phyloP scores from a whole-genome alignment of 2,329 filamentous ascomycete species.

The Chrysosporium queenslandicum region DNA sequence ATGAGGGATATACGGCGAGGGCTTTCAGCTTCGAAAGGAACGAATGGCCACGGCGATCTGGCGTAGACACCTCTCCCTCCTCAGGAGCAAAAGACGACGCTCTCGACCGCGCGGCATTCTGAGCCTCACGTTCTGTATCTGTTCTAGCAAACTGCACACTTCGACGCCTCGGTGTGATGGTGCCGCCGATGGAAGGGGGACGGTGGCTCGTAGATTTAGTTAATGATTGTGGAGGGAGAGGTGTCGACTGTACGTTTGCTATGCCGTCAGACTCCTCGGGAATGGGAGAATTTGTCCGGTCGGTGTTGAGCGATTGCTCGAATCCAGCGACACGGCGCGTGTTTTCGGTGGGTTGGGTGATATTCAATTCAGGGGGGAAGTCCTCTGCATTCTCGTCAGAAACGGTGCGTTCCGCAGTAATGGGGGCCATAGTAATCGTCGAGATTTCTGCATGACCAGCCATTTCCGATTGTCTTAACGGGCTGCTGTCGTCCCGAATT shows the following conservation, averaged over 20 bases:
- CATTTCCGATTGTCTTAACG: neutral
- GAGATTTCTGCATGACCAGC: neutral
- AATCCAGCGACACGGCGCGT: neutral
- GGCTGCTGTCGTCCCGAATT: neutral
- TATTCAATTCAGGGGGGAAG: neutral
- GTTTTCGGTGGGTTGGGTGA: neutral
- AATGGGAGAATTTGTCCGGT: neutral
- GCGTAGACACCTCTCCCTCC: conserved; percentile 51
- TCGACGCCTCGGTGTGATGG: conserved; percentile 42
- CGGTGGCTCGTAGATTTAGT: neutral
- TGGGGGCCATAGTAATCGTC: neutral
- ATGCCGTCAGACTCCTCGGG: neutral
- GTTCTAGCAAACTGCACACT: conserved; percentile 68
- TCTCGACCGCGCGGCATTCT: conserved; percentile 43
- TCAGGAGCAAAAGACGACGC: conserved; percentile 54
- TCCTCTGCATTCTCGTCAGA: neutral
- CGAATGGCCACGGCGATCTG: conserved; percentile 50
- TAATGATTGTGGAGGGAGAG: neutral
- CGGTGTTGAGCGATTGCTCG: neutral
- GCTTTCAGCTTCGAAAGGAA: conserved; percentile 73
- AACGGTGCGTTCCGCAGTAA: neutral
- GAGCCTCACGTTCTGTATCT: conserved; percentile 42
- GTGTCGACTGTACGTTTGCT: neutral
- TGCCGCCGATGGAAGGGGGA: conserved; percentile 21
- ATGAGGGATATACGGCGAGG: conserved; percentile 48